Conservation (phyloP, 2,329 filamentous ascomycete species). For the Alternaria gansuensis region DNA sequence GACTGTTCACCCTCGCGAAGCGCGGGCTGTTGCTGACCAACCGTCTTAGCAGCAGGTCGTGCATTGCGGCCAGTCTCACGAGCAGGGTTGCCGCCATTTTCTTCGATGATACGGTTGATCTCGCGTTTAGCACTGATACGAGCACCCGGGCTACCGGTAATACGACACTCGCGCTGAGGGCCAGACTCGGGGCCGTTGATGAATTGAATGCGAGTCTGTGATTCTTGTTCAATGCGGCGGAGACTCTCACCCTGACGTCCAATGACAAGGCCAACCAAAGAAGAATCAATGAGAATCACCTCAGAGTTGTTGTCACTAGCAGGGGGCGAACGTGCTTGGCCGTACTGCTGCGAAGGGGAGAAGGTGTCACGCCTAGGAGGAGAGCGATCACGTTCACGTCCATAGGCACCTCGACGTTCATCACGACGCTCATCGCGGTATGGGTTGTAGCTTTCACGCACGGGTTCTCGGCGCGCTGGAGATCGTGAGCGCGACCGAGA, state of each 20-base stretch:
- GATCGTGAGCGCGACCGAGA: slow-evolving; percentile 74
- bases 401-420: slow-evolving; percentile 67
- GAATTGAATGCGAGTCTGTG: slow-evolving; percentile 86
- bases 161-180: slow-evolving; percentile 82
- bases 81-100: slow-evolving; percentile 70
- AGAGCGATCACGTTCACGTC: slow-evolving; percentile 77
- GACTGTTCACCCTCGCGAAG: slow-evolving; percentile 83
- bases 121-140: slow-evolving; percentile 81
- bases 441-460: slow-evolving; percentile 79
- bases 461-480: slow-evolving; percentile 71
- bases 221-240: slow-evolving; percentile 82
- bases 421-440: slow-evolving; percentile 86
- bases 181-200: slow-evolving; percentile 78
- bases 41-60: slow-evolving; percentile 54
- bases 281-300: slow-evolving; percentile 85
- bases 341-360: slow-evolving; percentile 65
- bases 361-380: slow-evolving; percentile 67
- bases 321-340: slow-evolving; percentile 66
- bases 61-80: slow-evolving; percentile 52
- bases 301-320: slow-evolving; percentile 78
- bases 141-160: slow-evolving; percentile 75
- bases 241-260: slow-evolving; percentile 90
- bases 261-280: slow-evolving; percentile 88
- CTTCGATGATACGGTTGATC: slow-evolving; percentile 87
- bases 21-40: slow-evolving; percentile 53